These are phyloP conservation scores for Myxozyma geophila DNA, from an alignment of 805 yeast genomes.

Conservation along the genomic window DNA sequence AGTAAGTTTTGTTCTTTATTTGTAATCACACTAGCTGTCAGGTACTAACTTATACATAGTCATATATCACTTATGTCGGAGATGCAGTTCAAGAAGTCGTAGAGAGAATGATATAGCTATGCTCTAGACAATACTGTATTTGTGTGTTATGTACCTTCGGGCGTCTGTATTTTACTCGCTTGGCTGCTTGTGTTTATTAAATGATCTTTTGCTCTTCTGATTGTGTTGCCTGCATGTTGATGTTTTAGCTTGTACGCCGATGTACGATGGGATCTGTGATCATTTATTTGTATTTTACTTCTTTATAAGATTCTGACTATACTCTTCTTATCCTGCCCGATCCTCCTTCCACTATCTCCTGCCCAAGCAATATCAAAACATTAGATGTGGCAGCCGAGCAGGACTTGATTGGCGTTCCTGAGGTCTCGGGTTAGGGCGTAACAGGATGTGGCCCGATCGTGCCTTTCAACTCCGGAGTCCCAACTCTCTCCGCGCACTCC, in stretches of 20 bases:
- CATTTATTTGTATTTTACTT: too few relatives aligned
- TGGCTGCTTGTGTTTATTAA: not conserved
- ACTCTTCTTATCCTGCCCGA: too few relatives aligned
- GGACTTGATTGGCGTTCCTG: not conserved
- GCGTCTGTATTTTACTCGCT: not conserved
- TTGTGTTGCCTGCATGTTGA: too few relatives aligned
- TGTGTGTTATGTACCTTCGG: not conserved
- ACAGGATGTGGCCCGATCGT: not conserved
- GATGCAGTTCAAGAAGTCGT: slow-evolving; percentile 30
- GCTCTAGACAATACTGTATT: not conserved
- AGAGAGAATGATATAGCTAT: not conserved
- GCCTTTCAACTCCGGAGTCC: slow-evolving; percentile 1
- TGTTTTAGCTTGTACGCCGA: too few relatives aligned
- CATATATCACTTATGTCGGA: slow-evolving; percentile 33
- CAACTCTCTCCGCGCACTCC: not conserved
- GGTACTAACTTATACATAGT: slow-evolving; percentile 8
- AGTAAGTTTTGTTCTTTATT: slow-evolving; percentile 16
- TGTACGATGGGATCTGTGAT: too few relatives aligned
- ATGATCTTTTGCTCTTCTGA: too few relatives aligned
- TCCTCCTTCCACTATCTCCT: too few relatives aligned
- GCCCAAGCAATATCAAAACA: too few relatives aligned
- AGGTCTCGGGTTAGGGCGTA: not conserved
- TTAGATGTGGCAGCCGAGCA: not conserved
- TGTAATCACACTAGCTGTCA: not conserved
- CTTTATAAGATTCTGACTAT: too few relatives aligned